These are phyloP conservation scores for Carnegiea gigantea DNA, from an alignment of 179 eudicot genomes.

Conservation along the genomic window DNA sequence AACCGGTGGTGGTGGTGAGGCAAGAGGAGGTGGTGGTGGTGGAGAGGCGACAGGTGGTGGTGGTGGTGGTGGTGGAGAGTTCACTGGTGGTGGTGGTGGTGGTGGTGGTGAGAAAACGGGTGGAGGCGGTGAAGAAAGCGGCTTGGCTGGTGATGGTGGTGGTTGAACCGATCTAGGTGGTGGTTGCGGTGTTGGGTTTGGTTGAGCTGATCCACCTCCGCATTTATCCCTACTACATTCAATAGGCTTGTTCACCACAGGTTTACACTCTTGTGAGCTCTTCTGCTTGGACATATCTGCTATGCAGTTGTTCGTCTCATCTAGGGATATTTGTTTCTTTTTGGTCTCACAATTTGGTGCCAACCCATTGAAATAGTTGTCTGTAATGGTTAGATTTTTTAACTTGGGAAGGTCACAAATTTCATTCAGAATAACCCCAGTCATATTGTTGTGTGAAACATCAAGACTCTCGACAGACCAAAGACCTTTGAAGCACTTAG, in stretches of 20 bases:
- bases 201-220: slow-evolving; percentile 8
- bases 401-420: slow-evolving; percentile 22
- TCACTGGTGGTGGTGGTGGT: not conserved
- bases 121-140: not conserved
- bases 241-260: slow-evolving; percentile 18
- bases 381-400: not conserved
- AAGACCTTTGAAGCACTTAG: slow-evolving; percentile 30
- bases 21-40: not conserved
- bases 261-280: slow-evolving; percentile 13
- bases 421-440: slow-evolving; percentile 13
- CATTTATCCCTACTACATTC: slow-evolving; percentile 22
- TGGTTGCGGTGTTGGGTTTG: not conserved
- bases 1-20: slow-evolving; percentile 11
- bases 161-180: slow-evolving; percentile 1
- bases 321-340: slow-evolving; percentile 12
- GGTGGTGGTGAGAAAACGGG: slow-evolving; percentile 14
- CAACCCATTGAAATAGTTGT: slow-evolving; percentile 22
- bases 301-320: slow-evolving; percentile 15
- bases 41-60: slow-evolving; percentile 17
- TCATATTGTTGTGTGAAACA: slow-evolving; percentile 28
- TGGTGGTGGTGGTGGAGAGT: not conserved
- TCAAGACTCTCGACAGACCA: slow-evolving; percentile 23
- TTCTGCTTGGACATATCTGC: slow-evolving; percentile 22
- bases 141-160: slow-evolving; percentile 1
- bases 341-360: slow-evolving; percentile 14